A percentile compares a stretch with the other conserved stretches of the same genome.
These are phyloP conservation scores for Skeletonema potamos DNA, from an alignment of 108 stramenopile genomes.

Conservation along the genomic window DNA sequence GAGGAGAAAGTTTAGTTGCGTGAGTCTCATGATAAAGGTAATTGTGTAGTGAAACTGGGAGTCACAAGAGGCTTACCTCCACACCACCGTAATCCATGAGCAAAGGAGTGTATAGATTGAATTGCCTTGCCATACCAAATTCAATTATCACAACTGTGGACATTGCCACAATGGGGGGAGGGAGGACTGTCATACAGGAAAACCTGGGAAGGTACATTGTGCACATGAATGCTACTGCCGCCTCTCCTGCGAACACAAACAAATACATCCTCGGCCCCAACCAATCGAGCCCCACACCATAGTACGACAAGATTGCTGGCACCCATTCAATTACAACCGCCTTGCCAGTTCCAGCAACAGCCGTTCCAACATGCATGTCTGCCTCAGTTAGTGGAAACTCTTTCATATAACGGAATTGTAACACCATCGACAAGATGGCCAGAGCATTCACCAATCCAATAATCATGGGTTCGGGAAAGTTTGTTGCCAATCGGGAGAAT, in stretches of 20 bases:
- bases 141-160: slow-evolving; percentile 18
- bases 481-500: slow-evolving; percentile 26
- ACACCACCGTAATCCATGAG: slow-evolving; percentile 41
- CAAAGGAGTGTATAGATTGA: slow-evolving; percentile 32
- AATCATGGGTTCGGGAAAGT: slow-evolving; percentile 51
- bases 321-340: slow-evolving; percentile 29
- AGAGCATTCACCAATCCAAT: slow-evolving; percentile 59
- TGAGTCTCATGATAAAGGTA: background rate
- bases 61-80: slow-evolving; percentile 15
- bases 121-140: slow-evolving; percentile 26
- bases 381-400: slow-evolving; percentile 25
- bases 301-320: slow-evolving; percentile 17
- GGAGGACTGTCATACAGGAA: slow-evolving; percentile 25
- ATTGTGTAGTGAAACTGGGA: background rate
- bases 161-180: slow-evolving; percentile 26
- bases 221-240: slow-evolving; percentile 4
- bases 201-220: slow-evolving; percentile 26
- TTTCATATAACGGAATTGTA: slow-evolving; percentile 50
- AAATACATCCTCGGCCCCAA: slow-evolving; percentile 21
- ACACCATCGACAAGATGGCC: slow-evolving; percentile 45
- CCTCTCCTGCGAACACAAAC: slow-evolving; percentile 19
- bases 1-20: background rate
- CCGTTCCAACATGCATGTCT: slow-evolving; percentile 8
- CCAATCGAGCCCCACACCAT: slow-evolving; percentile 35
- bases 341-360: slow-evolving; percentile 5